Base-by-base conservation (phyloP, 2,329 filamentous ascomycete species). In the Lizonia empirigonia region DNA sequence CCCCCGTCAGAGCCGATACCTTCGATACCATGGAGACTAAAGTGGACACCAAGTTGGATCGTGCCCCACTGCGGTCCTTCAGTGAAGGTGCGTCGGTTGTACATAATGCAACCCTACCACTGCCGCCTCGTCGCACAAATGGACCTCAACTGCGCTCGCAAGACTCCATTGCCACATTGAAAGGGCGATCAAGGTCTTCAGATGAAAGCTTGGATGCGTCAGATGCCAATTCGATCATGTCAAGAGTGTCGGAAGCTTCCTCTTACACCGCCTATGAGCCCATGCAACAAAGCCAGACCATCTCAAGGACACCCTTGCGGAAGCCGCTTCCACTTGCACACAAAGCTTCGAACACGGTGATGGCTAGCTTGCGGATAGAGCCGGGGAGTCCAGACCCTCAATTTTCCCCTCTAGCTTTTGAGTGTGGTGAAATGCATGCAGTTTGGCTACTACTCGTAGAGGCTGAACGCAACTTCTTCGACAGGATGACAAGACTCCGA, bases 381-480 rank as follows among this genome's bases (percentile, higher is more conserved):
- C 18, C 40, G 13, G 12, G 22, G 3, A 38, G 44, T n/a, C 4
- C 20, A 2, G 38, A 53, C 7, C 19, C 53, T 16, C 27, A 42
- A 9, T 22, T 20, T n/a, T 9, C 13, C 12, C n/a, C 33, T 6
- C 26, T 44, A 6, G n/a, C 51, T 20, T 27, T 59, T 10, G 27
- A 57, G 13, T 62, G 57, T 32, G 18, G 47, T 3, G 53, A 68
- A 19, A 60, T 67, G 54, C 55, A 59, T 22, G 47, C 46, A 5
- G 55, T 66, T 7, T 70, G 68, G 68, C 29, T 33, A 7, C 55
- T 53, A 1, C 46, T 70, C 6, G 30, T 66, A 3, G 45, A 58
- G 7, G 54, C 61, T 2, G 68, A 69, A 36, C 56, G 55, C 18
- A 62, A 55, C 5, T 68, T 63, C 35, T 54, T 68, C 19, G 64